phyloP scores from a whole-genome alignment of 192 early-diverging fungal genomes.

The Backusella australiensis region DNA sequence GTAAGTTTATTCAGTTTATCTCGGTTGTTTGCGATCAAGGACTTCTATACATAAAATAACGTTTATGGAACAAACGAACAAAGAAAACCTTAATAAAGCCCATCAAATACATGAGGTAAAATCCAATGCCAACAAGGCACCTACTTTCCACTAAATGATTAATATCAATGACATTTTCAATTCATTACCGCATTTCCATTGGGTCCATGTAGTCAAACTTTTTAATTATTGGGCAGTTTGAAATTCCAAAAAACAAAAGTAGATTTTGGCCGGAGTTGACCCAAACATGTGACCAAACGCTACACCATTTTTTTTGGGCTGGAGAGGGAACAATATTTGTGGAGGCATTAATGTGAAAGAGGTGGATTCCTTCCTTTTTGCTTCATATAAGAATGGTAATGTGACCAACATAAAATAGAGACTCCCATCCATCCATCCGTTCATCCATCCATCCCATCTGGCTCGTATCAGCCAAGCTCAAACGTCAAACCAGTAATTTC shows the following conservation, averaged over 20 bases:
- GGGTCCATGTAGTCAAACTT: background rate
- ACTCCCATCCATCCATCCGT: background rate
- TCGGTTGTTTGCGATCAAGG: too few species aligned
- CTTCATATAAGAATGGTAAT: constrained; percentile 3
- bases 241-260: background rate
- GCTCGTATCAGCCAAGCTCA: background rate
- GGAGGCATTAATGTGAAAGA: background rate
- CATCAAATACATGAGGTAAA: too few species aligned
- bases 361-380: background rate
- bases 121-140: too few species aligned
- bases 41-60: too few species aligned
- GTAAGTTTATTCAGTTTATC: too few species aligned
- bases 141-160: too few species aligned
- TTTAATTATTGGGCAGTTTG: background rate
- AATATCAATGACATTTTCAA: background rate
- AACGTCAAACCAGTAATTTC: background rate
- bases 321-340: background rate
- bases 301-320: background rate
- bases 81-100: too few species aligned
- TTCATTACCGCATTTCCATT: background rate
- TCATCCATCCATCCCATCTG: background rate
- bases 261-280: background rate
- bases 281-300: background rate
- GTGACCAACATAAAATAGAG: background rate
- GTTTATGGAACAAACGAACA: too few species aligned